Evolutionary conservation across 176 grass and related monocot genomes (phyloP), one percentile per base, ranked within the genome.

Genomic region (Oryza nivara): DNA sequence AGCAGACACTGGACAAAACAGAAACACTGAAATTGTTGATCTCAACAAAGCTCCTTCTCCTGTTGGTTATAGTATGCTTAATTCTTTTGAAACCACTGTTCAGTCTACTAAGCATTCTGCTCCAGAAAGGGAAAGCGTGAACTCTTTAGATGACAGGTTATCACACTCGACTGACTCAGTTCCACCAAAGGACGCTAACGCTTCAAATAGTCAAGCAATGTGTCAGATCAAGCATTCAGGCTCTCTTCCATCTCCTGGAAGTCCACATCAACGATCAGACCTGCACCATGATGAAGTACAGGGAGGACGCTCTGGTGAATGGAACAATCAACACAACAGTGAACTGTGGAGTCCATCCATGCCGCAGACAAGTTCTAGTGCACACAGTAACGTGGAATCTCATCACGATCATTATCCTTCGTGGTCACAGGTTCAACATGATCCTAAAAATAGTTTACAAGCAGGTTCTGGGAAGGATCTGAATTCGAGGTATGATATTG

Each of bases 81-180:
- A 78, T 87, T 79, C 84, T 87, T 83, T 60, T 61, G 79, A 64
- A 82, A 43, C 66, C 63, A 71, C 72, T 64, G 63, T 65, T 78
- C 79, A 67, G 17, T 65, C 68, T 79, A 56, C 66, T 60, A 88
- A 87, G 56, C 78, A 58, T 70, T 84, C 54, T 80, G 81, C 67
- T 60, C 81, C 73, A 54, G 79, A 89, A 77, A 73, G 61, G 34
- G 81, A 80, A 48, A 86, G 9, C 46, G 65, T 66, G 32, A 58
- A 76, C 22, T 61, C 89, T 82, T 86, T 79, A 11, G 83, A 84
- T 67, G 88, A 77, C 82, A 90, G 82, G 43, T 75, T 90, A 32
- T 87, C 73, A 14, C 44, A 80, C 9, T 80, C 74, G 63, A 54
- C 78, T 74, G 85, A 65, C 70, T 91, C 86, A 6, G 72, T 91